These are phyloP conservation scores for Helianthus tuberosus DNA, from an alignment of 129 eudicot species.

Conservation along the genomic window DNA sequence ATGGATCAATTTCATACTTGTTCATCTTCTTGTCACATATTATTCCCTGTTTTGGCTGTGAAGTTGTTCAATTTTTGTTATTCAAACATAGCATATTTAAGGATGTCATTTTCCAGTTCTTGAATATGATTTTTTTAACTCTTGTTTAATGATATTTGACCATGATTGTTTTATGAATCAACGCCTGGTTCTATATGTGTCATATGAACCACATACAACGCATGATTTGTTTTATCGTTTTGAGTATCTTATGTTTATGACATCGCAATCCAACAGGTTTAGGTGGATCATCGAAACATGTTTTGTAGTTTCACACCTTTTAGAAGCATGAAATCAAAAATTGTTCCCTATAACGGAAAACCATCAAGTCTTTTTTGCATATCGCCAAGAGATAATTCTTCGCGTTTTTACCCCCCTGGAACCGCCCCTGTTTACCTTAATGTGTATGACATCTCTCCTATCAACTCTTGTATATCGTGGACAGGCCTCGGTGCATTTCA, in stretches of 20 bases:
- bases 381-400: slow-evolving; percentile 60
- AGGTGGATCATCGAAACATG: slow-evolving; percentile 20
- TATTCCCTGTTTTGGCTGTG: slow-evolving; percentile 31
- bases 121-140: too few species aligned
- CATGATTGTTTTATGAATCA: too few species aligned
- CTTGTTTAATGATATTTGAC: background rate
- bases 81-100: background rate
- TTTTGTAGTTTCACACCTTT: slow-evolving; percentile 33
- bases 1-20: slow-evolving; percentile 1
- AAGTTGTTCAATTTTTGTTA: slow-evolving; percentile 19
- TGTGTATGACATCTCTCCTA: slow-evolving; percentile 85
- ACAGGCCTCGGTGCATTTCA: slow-evolving; percentile 94
- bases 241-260: background rate
- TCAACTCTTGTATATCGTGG: slow-evolving; percentile 81
- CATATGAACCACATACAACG: background rate
- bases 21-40: slow-evolving; percentile 11
- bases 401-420: slow-evolving; percentile 49
- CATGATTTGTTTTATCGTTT: background rate
- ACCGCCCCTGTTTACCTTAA: slow-evolving; percentile 82
- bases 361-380: slow-evolving; percentile 61
- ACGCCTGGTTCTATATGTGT: too few species aligned
- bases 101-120: background rate
- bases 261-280: slow-evolving; percentile 22
- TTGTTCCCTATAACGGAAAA: slow-evolving; percentile 58
- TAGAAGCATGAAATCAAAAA: slow-evolving; percentile 57